Percentiles rank a stretch among this genome's conserved stretches.
phyloP scores from a whole-genome alignment of 768 basidiomycete species.

The Cyclocybe aegerita region DNA sequence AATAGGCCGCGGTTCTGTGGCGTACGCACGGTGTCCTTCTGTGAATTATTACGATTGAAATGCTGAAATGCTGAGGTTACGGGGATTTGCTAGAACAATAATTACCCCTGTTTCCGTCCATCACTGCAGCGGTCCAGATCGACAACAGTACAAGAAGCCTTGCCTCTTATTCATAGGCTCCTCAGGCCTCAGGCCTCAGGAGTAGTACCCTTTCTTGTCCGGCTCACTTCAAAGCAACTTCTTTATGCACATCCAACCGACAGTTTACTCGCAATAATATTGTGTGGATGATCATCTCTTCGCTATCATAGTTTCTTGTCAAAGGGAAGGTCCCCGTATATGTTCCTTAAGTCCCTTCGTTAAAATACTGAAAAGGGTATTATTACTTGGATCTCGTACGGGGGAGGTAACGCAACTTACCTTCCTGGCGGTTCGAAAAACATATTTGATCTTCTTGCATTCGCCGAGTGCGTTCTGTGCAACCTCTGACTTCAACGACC shows the following conservation, averaged over 20 bases:
- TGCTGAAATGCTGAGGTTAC: no score
- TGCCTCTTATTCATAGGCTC: no score
- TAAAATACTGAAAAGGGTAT: neutral
- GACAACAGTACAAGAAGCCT: no score
- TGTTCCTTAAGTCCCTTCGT: neutral
- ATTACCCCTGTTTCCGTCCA: no score
- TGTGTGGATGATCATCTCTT: neutral
- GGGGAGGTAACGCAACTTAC: conserved; percentile 17
- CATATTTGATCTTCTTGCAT: conserved; percentile 62
- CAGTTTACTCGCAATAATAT: conserved; percentile 5
- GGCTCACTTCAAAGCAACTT: conserved; percentile 4
- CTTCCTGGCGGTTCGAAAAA: conserved; percentile 40
- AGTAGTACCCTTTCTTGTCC: no score
- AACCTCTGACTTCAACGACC: conserved; percentile 45
- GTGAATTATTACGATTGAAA: no score
- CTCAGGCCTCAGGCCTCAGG: no score
- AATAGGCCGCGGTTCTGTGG: no score
- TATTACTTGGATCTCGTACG: neutral
- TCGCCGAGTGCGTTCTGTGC: conserved; percentile 58
- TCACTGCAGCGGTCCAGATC: no score
- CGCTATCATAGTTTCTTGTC: neutral
- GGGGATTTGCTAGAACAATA: no score
- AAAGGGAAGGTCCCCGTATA: neutral
- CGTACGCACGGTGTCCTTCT: no score
- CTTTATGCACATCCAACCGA: conserved; percentile 2